A percentile compares a stretch with the other conserved stretches of the same genome.
Evolutionary conservation across 1,284 basidiomycete species (phyloP).

Genomic region (Inonotus obliquus): DNA sequence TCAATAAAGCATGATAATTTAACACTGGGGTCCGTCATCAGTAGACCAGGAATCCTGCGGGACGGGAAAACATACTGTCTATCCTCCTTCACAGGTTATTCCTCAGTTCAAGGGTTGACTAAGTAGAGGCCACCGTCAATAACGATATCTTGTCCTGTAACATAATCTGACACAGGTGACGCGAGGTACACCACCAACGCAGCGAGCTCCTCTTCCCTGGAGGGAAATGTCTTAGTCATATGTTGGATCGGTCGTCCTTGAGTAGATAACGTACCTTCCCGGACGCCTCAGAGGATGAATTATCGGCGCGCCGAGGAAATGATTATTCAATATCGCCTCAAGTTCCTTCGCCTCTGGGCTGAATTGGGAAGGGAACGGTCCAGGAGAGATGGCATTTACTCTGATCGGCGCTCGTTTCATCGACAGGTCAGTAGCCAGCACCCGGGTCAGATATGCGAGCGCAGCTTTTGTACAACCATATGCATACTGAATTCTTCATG

Average conservation of each 20-base stretch:
- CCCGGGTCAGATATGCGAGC: conserved; percentile 28
- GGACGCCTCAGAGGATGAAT: conserved; percentile 21
- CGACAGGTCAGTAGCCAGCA: conserved; percentile 31
- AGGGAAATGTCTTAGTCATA: not conserved
- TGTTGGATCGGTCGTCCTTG: not conserved
- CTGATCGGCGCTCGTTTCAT: conserved; percentile 28
- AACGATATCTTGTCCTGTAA: conserved; percentile 27
- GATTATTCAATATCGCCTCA: conserved; percentile 17
- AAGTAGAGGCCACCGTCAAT: conserved; percentile 29
- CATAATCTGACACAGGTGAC: conserved; percentile 26
- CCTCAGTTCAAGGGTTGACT: conserved; percentile 27
- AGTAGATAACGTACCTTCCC: conserved; percentile 22
- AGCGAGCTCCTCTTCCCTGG: conserved; percentile 29
- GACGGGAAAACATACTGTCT: not conserved
- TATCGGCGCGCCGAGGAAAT: conserved; percentile 20
- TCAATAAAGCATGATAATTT: no score
- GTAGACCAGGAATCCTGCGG: no score
- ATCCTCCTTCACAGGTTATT: not conserved
- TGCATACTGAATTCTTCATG: conserved; percentile 29
- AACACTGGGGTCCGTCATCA: no score
- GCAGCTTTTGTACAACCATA: conserved; percentile 32
- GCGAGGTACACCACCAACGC: conserved; percentile 27
- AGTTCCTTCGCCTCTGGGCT: conserved; percentile 19
- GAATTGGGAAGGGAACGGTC: conserved; percentile 29
- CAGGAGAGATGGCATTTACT: conserved; percentile 31